phyloP scores from a whole-genome alignment of 176 grass and related monocot genomes.

The Dendrocalamus sinicus region DNA sequence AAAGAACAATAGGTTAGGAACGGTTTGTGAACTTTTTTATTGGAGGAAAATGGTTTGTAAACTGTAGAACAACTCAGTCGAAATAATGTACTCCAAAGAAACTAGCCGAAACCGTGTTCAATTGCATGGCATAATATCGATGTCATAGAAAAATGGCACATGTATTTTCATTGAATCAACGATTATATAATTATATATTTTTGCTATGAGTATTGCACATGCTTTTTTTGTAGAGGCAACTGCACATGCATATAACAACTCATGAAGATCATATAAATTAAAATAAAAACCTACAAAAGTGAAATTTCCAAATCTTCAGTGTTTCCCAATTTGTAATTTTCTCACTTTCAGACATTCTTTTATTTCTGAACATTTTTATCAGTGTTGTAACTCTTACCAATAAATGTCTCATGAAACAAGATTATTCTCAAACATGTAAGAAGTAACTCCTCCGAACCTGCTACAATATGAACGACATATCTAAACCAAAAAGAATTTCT shows the following conservation, averaged over 20 bases:
- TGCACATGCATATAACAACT: background rate
- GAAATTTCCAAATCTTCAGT: background rate
- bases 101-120: background rate
- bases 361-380: background rate
- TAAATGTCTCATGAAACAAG: background rate
- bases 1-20: slow-evolving; percentile 33
- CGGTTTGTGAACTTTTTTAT: no score
- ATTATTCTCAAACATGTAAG: background rate
- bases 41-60: background rate
- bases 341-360: background rate
- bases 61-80: background rate
- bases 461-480: background rate
- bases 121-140: background rate
- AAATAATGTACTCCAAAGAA: slow-evolving; percentile 2
- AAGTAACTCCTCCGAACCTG: no score
- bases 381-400: background rate
- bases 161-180: background rate
- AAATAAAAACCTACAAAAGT: background rate
- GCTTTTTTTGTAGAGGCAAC: background rate
- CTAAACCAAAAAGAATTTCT: background rate
- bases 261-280: background rate
- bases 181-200: background rate
- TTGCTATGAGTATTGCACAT: background rate
- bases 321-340: background rate
- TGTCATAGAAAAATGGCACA: background rate